Evolutionary conservation across 2,329 filamentous ascomycete species (phyloP), one percentile per base, ranked within the genome.

Genomic region (Alternaria gansuensis): DNA sequence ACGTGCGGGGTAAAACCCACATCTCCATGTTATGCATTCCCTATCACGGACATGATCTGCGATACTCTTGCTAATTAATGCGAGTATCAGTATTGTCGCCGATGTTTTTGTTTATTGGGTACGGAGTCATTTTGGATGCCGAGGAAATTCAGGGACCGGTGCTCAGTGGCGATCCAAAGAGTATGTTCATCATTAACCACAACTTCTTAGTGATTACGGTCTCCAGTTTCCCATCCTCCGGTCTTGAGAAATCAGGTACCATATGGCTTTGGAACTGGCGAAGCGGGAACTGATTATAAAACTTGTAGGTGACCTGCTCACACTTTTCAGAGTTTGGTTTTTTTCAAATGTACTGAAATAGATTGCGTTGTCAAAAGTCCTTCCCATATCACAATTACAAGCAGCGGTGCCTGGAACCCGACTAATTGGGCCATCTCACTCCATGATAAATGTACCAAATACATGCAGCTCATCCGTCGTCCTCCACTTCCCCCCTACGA

Each of bases 181-280:
- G 3, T 13, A 37, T 37, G 4, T 21, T 21, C n/a, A 26, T 91
- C 91, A 56, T 88, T 90, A 75, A 83, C 86, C 53, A 96, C 90
- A 66, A 88, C 90, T 40, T 92, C 92, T 75, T 96, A 96, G 41
- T 89, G 92, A 67, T 96, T 86, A 70, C 94, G 91, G 81, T 95
- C 90, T 0, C 93, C 91, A 37, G 0, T 9, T 21, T 37, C 36
- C 26, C n/a, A 37, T 21, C n/a, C 9, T 17, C 5, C n/a, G 7
- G n/a, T 10, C 21, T 8, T 0, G 4, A 37, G 36, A 37, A 9
- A 37, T 37, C n/a, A 9, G 36, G 1, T 37, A 21, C n/a, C n/a
- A 3, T 37, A 37, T 23, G 23, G 4, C 17, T 39, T 39, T 10
- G 9, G 17, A 39, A 3, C 1, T 39, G 37, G 4, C 8, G 2